These are phyloP conservation scores for Aspergillus bertholletiae DNA, from an alignment of 495 filamentous ascomycete genomes.

Conservation along the genomic window DNA sequence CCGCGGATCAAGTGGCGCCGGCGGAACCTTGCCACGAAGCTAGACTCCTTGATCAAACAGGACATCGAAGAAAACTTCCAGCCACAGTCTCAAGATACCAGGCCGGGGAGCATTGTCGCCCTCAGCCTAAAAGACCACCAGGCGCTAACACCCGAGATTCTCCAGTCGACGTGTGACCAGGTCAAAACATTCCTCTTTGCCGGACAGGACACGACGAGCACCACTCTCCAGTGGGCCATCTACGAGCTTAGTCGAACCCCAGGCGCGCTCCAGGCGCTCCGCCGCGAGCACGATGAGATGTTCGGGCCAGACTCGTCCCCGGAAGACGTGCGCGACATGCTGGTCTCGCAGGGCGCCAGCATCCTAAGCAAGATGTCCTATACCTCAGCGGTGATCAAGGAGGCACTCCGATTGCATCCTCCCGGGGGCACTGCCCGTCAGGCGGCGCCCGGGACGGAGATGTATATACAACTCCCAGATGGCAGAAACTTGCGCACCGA, in stretches of 20 bases:
- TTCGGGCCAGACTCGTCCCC: conserved; percentile 23
- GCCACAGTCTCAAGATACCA: too few relatives aligned
- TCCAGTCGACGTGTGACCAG: conserved; percentile 19
- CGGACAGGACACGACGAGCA: conserved; percentile 39
- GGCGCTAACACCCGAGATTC: not conserved
- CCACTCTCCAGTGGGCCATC: conserved; percentile 31
- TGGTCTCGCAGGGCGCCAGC: conserved; percentile 4
- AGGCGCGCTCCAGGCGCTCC: conserved; percentile 28
- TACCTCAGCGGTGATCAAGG: conserved; percentile 46
- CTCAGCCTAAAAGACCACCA: conserved; percentile 4
- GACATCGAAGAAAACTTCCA: too few relatives aligned
- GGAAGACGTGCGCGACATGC: conserved; percentile 1
- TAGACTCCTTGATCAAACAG: too few relatives aligned
- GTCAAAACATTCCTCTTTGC: conserved; percentile 30
- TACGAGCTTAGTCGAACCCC: conserved; percentile 50
- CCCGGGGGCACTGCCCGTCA: conserved; percentile 37
- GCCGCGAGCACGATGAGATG: conserved; percentile 41
- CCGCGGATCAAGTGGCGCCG: too few relatives aligned
- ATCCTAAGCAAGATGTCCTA: conserved; percentile 39
- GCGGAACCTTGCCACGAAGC: too few relatives aligned
- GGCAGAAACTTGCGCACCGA: conserved; percentile 31
- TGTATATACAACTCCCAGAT: conserved; percentile 22
- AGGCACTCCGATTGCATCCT: conserved; percentile 42
- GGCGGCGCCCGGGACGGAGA: conserved; percentile 23
- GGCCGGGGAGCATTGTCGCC: conserved; percentile 8